These are phyloP conservation scores for Moesziomyces sp. DNA, from an alignment of 1,284 basidiomycete species.

Conservation along the genomic window DNA sequence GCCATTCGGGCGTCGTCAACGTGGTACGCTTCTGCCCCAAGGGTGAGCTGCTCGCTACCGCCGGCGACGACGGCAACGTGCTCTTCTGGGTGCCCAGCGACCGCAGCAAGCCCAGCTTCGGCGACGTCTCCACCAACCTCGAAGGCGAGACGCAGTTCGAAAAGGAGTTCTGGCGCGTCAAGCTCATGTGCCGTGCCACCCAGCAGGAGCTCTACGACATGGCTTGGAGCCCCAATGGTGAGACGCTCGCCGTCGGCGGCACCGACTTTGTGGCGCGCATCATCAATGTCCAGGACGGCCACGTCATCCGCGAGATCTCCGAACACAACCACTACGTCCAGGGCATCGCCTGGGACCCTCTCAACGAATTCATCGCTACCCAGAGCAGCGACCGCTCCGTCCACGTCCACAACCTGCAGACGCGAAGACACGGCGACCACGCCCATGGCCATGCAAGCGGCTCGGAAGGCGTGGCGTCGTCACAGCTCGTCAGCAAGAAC, in stretches of 20 bases:
- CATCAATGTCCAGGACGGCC: slow-evolving; percentile 78
- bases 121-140: slow-evolving; percentile 73
- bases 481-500: slow-evolving; percentile 55
- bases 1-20: slow-evolving; percentile 95
- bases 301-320: slow-evolving; percentile 62
- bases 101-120: slow-evolving; percentile 71
- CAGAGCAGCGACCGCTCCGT: slow-evolving; percentile 65
- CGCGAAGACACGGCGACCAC: slow-evolving; percentile 27
- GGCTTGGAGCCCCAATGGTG: slow-evolving; percentile 94
- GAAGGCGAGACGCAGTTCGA: slow-evolving; percentile 83
- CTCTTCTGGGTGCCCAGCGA: slow-evolving; percentile 91
- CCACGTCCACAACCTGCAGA: slow-evolving; percentile 54
- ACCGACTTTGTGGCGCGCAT: slow-evolving; percentile 95
- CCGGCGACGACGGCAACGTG: slow-evolving; percentile 89
- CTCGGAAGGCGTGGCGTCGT: slow-evolving; percentile 24
- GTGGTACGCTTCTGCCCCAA: slow-evolving; percentile 91
- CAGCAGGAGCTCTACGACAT: slow-evolving; percentile 88
- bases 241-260: slow-evolving; percentile 91
- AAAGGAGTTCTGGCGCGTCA: slow-evolving; percentile 94
- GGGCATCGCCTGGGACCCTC: slow-evolving; percentile 67
- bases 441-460: slow-evolving; percentile 9
- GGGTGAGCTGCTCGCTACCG: slow-evolving; percentile 62
- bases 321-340: slow-evolving; percentile 67
- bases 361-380: slow-evolving; percentile 63
- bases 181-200: slow-evolving; percentile 80